Evolutionary conservation across 75 land plant species (phyloP).

Genomic region (Picea sitchensis): DNA sequence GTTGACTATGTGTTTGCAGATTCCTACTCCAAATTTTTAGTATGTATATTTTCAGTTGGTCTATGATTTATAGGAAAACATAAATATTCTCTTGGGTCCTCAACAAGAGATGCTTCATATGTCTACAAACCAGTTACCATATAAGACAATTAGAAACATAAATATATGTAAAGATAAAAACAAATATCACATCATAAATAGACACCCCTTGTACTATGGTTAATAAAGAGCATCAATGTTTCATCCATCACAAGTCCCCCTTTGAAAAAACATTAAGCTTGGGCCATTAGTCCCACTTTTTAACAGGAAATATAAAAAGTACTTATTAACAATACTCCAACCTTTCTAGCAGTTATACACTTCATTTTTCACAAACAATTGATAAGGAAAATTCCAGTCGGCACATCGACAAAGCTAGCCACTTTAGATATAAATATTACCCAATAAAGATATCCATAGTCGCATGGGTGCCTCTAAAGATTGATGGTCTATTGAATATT

Average conservation of each 20-base stretch:
- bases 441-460: too few species aligned
- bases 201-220: neutral
- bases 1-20: conserved; percentile 86
- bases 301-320: too few species aligned
- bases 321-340: too few species aligned
- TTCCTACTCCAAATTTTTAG: conserved; percentile 86
- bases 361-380: too few species aligned
- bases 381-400: too few species aligned
- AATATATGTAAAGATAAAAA: neutral
- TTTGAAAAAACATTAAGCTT: neutral
- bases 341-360: too few species aligned
- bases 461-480: too few species aligned
- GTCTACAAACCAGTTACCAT: conserved; percentile 22
- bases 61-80: conserved; percentile 74
- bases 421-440: too few species aligned
- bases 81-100: conserved; percentile 78
- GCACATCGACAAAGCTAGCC: too few species aligned
- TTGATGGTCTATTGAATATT: too few species aligned
- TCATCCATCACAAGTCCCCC: neutral
- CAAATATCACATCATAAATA: neutral
- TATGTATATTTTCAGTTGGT: conserved; percentile 74
- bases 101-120: conserved; percentile 50
- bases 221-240: neutral
- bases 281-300: too few species aligned
- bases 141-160: neutral